These are phyloP conservation scores for Ceratocystis smalleyi DNA, from an alignment of 2,329 filamentous ascomycete species.

Conservation along the genomic window DNA sequence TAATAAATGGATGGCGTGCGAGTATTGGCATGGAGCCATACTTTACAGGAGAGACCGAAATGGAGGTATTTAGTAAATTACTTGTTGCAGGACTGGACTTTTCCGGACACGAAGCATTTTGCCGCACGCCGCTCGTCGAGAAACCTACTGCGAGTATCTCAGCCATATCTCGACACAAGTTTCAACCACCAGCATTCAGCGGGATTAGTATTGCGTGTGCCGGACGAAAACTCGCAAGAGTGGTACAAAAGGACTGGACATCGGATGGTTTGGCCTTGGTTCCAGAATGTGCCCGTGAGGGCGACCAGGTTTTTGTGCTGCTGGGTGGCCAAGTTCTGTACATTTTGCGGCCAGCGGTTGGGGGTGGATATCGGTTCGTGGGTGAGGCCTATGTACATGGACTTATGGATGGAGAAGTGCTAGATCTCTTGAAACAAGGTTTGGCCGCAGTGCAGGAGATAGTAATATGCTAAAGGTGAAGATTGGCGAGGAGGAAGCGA, in stretches of 20 bases:
- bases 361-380: slow-evolving; percentile 19
- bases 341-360: slow-evolving; percentile 16
- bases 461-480: slow-evolving; percentile 11
- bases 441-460: slow-evolving; percentile 16
- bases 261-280: slow-evolving; percentile 17
- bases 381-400: slow-evolving; percentile 22
- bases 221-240: slow-evolving; percentile 15
- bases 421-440: slow-evolving; percentile 17
- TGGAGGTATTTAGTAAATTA: slow-evolving; percentile 17
- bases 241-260: slow-evolving; percentile 18
- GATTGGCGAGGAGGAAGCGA: neutral
- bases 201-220: slow-evolving; percentile 17
- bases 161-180: neutral
- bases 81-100: slow-evolving; percentile 16
- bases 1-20: slow-evolving; percentile 13
- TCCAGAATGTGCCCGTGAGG: slow-evolving; percentile 15
- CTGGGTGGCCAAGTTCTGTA: slow-evolving; percentile 19
- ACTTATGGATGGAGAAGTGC: slow-evolving; percentile 21
- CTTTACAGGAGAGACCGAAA: slow-evolving; percentile 18
- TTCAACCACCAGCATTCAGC: slow-evolving; percentile 8
- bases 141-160: neutral
- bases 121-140: slow-evolving; percentile 14
- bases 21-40: slow-evolving; percentile 11
- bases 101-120: slow-evolving; percentile 11
- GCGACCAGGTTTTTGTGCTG: slow-evolving; percentile 19